Base-by-base conservation (phyloP, 805 yeast genomes). In the Candida piceae region DNA sequence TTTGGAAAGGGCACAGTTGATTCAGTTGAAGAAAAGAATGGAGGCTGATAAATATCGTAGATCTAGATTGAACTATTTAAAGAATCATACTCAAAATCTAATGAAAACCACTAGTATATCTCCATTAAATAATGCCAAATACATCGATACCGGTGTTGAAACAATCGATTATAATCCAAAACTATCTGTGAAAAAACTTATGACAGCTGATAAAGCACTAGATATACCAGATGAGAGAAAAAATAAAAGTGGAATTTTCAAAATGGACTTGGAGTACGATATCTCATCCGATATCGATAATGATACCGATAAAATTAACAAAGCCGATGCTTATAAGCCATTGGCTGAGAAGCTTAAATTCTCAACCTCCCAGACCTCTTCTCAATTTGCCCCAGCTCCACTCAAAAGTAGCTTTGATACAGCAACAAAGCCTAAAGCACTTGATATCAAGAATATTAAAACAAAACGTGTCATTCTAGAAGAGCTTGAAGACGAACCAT, bases 1-100 rank as follows among this genome's bases (percentile, higher is more conserved):
- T 9, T 26, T 55, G 11, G 63, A 58, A 33, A 45, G 66, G 30
- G 56, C 64, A 3, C 50, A 54, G 28, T 39, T 61, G 25, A 50
- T 61, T 24, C 50, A 53, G 19, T 36, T 61, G 23, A 59, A 60
- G 30, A 58, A 52, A 36, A 46, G 59, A 47, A 55, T 60, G 76
- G 74, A 43, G 62, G 52, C 35, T 55, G 73, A 38, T 65, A 68
- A 50, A 61, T 69, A 58, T 62, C 73, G 57, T 64, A 69, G 55
- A 61, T 49, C 76, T 63, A 69, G 66, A 63, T 60, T 36, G 64
- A 50, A 60, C 49, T 74, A 53, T 68, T 58, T 38, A 62, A 62
- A 46, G 58, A 52, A 53, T 23, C 60, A 57, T 34, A 54, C 60
- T 6, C 42, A 50, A 28, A 54, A 59, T 37, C 35, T 59, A 4